These are phyloP conservation scores for Petunia hybrid DNA, from an alignment of 305 asterid species.

Conservation along the genomic window DNA sequence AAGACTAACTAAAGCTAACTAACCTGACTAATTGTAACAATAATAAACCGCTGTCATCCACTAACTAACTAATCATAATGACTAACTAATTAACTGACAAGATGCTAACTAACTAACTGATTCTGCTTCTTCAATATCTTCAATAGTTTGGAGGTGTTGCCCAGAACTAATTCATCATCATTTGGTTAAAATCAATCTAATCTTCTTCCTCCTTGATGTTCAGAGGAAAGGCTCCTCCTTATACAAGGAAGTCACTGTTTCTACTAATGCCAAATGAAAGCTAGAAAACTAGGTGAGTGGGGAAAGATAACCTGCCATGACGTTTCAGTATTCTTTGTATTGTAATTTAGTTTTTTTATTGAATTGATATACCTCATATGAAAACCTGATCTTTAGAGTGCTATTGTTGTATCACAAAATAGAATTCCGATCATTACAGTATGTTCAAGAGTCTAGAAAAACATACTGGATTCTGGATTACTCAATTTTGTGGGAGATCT, in stretches of 20 bases:
- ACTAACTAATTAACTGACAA: too few relatives aligned
- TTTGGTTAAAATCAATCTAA: constrained; percentile 5
- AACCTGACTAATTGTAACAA: too few relatives aligned
- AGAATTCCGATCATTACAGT: background rate
- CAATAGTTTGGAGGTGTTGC: background rate
- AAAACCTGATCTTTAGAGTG: background rate
- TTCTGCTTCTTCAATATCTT: constrained; percentile 1
- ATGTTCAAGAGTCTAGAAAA: background rate
- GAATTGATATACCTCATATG: background rate
- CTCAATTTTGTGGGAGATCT: background rate
- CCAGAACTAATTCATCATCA: constrained; percentile 4
- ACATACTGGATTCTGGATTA: background rate
- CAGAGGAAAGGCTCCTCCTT: background rate
- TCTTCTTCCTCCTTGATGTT: constrained; percentile 2
- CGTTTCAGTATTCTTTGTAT: background rate
- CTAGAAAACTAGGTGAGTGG: background rate
- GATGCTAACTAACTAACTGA: background rate
- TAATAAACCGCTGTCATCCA: too few relatives aligned
- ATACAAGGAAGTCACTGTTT: background rate
- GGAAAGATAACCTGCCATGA: constrained; percentile 4
- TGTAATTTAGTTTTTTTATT: background rate
- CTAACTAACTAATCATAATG: too few relatives aligned
- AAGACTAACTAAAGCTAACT: too few relatives aligned
- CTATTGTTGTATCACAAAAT: background rate
- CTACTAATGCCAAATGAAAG: constrained; percentile 19